phyloP scores from a whole-genome alignment of 2,329 filamentous ascomycete species.

The Epichloe amarillans region DNA sequence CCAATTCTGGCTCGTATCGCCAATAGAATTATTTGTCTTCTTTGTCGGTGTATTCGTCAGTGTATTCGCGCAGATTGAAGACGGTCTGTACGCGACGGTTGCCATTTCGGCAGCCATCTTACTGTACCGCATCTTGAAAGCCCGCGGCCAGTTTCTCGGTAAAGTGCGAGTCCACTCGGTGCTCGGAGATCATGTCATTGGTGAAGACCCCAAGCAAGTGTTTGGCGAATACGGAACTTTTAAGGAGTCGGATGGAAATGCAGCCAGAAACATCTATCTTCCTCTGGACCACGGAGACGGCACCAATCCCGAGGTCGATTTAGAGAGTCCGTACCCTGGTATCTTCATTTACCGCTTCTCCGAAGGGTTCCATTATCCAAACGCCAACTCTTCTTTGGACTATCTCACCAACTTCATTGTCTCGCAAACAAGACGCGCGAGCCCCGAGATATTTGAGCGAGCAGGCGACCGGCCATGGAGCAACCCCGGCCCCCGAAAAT shows the following conservation, averaged over 20 bases:
- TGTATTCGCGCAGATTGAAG: conserved; percentile 77
- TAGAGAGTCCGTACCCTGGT: conserved; percentile 77
- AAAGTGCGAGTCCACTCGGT: conserved; percentile 57
- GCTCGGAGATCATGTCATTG: conserved; percentile 58
- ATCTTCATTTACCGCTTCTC: conserved; percentile 93
- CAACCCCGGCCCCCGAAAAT: conserved; percentile 56
- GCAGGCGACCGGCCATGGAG: conserved; percentile 87
- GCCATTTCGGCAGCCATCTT: conserved; percentile 63
- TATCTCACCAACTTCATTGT: conserved; percentile 58
- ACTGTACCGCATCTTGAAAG: conserved; percentile 71
- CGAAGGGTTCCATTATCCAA: conserved; percentile 94
- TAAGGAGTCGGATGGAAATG: conserved; percentile 29
- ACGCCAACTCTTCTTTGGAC: conserved; percentile 79
- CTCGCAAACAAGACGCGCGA: conserved; percentile 61
- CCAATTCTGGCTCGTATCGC: conserved; percentile 89
- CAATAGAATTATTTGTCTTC: conserved; percentile 83
- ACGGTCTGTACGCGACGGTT: conserved; percentile 84
- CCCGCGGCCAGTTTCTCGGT: conserved; percentile 73
- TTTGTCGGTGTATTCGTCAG: conserved; percentile 86
- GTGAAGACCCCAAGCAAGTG: conserved; percentile 38
- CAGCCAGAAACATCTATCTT: conserved; percentile 67
- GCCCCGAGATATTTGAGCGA: conserved; percentile 48
- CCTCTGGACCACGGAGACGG: conserved; percentile 81
- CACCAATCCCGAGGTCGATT: conserved; percentile 69
- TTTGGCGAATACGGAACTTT: conserved; percentile 45